These are phyloP conservation scores for Oldenlandia corymbosa DNA, from an alignment of 257 asterid species.

Conservation along the genomic window DNA sequence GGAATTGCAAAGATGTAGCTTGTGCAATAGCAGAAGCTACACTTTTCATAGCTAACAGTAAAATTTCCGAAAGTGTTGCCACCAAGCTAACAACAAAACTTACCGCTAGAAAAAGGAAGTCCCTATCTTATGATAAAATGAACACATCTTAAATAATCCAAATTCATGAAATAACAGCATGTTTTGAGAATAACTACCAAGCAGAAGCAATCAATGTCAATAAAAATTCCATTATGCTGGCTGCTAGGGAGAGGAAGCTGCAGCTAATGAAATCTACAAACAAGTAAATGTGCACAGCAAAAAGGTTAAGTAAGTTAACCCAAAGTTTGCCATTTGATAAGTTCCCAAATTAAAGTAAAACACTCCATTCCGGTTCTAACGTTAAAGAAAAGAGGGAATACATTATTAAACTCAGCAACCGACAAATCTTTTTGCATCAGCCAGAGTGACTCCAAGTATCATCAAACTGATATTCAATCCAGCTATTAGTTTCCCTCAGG, in stretches of 20 bases:
- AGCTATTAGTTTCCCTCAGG: conserved; percentile 53
- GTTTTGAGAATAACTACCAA: not conserved
- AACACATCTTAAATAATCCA: not conserved
- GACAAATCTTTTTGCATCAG: conserved; percentile 29
- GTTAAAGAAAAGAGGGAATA: conserved; percentile 10
- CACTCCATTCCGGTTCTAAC: conserved; percentile 11
- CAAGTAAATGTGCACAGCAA: not conserved
- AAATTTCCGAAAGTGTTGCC: not conserved
- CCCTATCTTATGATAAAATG: not conserved
- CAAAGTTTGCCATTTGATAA: not conserved
- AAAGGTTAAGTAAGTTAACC: not conserved
- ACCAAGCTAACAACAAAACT: not conserved
- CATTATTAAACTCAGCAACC: conserved; percentile 24
- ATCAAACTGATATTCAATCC: conserved; percentile 18
- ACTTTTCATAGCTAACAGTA: not conserved
- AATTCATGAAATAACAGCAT: not conserved
- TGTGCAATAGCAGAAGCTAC: not conserved
- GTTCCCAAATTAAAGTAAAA: conserved; percentile 4
- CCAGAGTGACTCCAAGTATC: conserved; percentile 21
- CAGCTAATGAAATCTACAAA: not conserved
- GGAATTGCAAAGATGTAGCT: not conserved
- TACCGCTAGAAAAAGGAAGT: not conserved
- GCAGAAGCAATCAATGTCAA: no score
- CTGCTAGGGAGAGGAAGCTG: not conserved
- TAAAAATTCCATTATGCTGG: not conserved